Evolutionary conservation across 2,329 filamentous ascomycete genomes (phyloP), one percentile per base, ranked within the genome.

Genomic region (Neonectria coccinea): DNA sequence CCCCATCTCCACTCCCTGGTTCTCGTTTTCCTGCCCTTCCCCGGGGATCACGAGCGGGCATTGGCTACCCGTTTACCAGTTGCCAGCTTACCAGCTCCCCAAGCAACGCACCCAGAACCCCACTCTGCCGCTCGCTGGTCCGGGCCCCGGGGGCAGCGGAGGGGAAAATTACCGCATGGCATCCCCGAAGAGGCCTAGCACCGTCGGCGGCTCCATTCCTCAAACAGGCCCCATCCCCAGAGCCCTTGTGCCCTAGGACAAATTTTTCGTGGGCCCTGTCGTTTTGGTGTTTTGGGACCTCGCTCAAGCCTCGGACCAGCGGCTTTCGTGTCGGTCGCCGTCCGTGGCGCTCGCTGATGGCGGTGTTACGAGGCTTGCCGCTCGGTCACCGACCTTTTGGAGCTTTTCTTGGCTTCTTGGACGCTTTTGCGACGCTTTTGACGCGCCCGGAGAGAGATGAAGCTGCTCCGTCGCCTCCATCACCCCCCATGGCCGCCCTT

Each of bases 261-360:
- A 62, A 66, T 27, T 65, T 70, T 72, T 58, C 44, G 51, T 20
- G 42, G 44, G 22, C 59, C 64, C 56, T 48, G 64, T 56, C 47
- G 42, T 55, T 54, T 55, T 51, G 33, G 50, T 55, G 45, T 58
- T 51, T 56, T 22, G 53, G 36, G 25, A 27, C 33, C 55, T 60
- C 55, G 50, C 57, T 47, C 36, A 27, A 58, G 55, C 66, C 67
- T 74, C 72, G 72, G 72, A 62, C 68, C 65, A 74, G 58, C 72
- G 72, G 72, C 69, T 72, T 74, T 74, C 62, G 58, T 62, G 69
- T 74, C 72, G 72, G 72, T 73, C 71, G 70, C 72, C 72, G 69
- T 29, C 11, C 36, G 48, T 64, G 48, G 36, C 62, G 53, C 66
- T 74, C 72, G 69, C 68, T 69, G 47, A 61, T 71, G 65, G 45